Conservation (phyloP, 2,329 filamentous ascomycete genomes). For the Plenodomus lindquistii region DNA sequence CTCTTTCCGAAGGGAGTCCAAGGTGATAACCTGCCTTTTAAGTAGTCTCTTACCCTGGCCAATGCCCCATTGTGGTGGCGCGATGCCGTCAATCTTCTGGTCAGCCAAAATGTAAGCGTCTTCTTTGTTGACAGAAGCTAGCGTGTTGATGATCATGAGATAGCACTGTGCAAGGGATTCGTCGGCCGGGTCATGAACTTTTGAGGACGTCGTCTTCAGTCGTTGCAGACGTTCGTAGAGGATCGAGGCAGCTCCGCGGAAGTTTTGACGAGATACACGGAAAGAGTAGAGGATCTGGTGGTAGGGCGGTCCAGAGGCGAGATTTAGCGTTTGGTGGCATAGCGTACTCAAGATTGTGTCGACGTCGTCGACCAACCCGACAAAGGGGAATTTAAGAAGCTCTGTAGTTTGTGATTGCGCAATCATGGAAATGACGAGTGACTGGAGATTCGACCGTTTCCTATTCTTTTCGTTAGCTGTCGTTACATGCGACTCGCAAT, state of each 20-base stretch:
- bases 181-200: slow-evolving; percentile 52
- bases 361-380: slow-evolving; percentile 74
- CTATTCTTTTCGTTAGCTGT: slow-evolving; percentile 29
- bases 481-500: not conserved
- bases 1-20: slow-evolving; percentile 83
- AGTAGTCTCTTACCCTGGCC: slow-evolving; percentile 43
- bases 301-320: slow-evolving; percentile 67
- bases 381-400: slow-evolving; percentile 76
- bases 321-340: slow-evolving; percentile 69
- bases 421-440: slow-evolving; percentile 57
- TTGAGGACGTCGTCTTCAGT: slow-evolving; percentile 48
- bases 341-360: slow-evolving; percentile 76
- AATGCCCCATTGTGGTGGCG: slow-evolving; percentile 32
- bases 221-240: slow-evolving; percentile 60
- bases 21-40: slow-evolving; percentile 78
- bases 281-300: slow-evolving; percentile 91
- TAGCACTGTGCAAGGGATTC: slow-evolving; percentile 72
- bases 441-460: slow-evolving; percentile 71
- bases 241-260: slow-evolving; percentile 72
- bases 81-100: slow-evolving; percentile 48
- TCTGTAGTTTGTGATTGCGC: slow-evolving; percentile 37
- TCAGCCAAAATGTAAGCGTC: slow-evolving; percentile 79
- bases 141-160: slow-evolving; percentile 87
- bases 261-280: slow-evolving; percentile 81
- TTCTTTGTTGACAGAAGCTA: slow-evolving; percentile 80